These are phyloP conservation scores for Candida sithepensis DNA, from an alignment of 805 yeast genomes.

Conservation along the genomic window DNA sequence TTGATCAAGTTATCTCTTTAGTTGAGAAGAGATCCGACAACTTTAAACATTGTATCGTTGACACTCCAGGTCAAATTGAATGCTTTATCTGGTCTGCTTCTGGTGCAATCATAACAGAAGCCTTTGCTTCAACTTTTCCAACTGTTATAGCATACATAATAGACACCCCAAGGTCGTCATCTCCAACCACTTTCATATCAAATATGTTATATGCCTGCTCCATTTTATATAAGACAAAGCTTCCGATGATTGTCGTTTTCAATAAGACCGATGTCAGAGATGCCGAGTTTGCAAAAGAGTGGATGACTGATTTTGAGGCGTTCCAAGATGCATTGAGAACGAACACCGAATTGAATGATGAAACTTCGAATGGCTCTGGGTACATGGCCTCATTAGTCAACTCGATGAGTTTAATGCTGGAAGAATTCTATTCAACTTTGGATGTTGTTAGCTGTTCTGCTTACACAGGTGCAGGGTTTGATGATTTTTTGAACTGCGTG, in stretches of 20 bases:
- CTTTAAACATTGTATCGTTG: conserved; percentile 73
- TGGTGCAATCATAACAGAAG: conserved; percentile 93
- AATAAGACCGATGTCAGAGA: conserved; percentile 89
- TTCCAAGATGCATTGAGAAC: conserved; percentile 76
- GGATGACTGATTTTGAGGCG: conserved; percentile 96
- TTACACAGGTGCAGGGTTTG: conserved; percentile 91
- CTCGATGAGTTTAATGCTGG: conserved; percentile 93
- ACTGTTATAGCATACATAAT: conserved; percentile 94
- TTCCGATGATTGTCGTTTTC: conserved; percentile 95
- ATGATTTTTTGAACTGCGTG: conserved; percentile 81
- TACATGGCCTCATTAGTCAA: conserved; percentile 93
- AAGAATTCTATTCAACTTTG: conserved; percentile 89
- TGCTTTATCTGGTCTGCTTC: conserved; percentile 98
- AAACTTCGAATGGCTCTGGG: conserved; percentile 63
- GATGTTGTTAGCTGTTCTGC: conserved; percentile 94
- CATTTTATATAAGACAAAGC: conserved; percentile 87
- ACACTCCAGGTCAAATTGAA: conserved; percentile 98
- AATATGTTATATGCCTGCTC: conserved; percentile 99
- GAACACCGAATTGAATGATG: conserved; percentile 65
- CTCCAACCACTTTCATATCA: conserved; percentile 96
- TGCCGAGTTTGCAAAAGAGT: conserved; percentile 84
- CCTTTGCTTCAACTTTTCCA: conserved; percentile 93
- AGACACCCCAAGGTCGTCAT: conserved; percentile 91
- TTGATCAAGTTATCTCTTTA: conserved; percentile 86
- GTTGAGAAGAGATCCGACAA: conserved; percentile 71